Base-by-base conservation (phyloP, 2,329 filamentous ascomycete genomes). In the Fusarium ambrosium region DNA sequence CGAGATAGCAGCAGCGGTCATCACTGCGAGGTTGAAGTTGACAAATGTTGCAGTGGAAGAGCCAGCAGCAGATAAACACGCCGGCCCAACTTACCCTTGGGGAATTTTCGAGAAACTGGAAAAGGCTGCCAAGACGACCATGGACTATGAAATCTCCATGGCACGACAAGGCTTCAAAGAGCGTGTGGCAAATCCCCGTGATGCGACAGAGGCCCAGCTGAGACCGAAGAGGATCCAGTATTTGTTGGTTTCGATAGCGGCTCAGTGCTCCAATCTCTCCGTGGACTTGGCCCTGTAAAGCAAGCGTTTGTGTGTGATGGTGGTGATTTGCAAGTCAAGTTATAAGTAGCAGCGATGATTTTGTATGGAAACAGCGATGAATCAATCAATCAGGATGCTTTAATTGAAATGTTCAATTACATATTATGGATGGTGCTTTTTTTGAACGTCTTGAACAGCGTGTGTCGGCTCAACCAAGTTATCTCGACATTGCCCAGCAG, bases 401-500 rank as follows among this genome's bases (percentile, higher is more conserved):
- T 41, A 58, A 67, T 48, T 41, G 39, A 55, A 58, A 64, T 55
- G 16, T 27, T 62, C 32, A 18, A 68, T 68, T 64, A 59, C 51
- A 24, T 64, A 68, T 68, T 68, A 64, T 29, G 22, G 22, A 55
- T 65, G 53, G 27, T 60, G 39, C 55, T 45, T 60, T 29, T 48
- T 14, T 27, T 22, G 14, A 37, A 27, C 10, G 37, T 62, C 29
- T 37, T 53, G 27, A 64, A 59, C 27, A 48, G 51, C n/a, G 27
- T 22, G 53, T 65, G 39, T 64, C 32, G 37, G 13, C 65, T 63
- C 41, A 64, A 66, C 43, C 53, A 68, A 70, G 58, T 55, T 64
- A 53, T 70, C 58, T 65, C 59, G 66, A 66, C 62, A 55, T 68
- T 39, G 27, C 65, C 62, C 59, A 64, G 59, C 62, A 68, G 43